Evolutionary conservation across 2,329 filamentous ascomycete species (phyloP), one percentile per base, ranked within the genome.

Genomic region (Claviceps sp.): DNA sequence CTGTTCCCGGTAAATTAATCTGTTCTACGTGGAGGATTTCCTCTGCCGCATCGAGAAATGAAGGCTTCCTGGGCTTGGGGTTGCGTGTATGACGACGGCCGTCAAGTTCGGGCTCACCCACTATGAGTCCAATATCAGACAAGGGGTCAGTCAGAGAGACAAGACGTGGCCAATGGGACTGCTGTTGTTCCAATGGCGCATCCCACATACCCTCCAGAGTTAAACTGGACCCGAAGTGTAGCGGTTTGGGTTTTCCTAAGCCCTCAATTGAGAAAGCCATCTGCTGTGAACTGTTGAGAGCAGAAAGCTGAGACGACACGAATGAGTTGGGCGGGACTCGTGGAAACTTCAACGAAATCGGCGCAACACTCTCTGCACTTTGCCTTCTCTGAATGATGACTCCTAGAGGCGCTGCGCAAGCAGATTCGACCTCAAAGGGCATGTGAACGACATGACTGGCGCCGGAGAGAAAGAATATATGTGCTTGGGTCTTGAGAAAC

Each of bases 351-450:
- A 83, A 67, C 22, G 78, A 74, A 22, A 78, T 69, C 5, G 78
- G 69, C 2, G 71, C 68, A 9, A 71, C 60, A 53, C 66, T 74
- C 53, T 79, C 75, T 9, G 70, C 64, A 53, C 73, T 75, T 43
- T 83, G 73, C 63, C 85, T 95, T 54, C 90, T 78, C 67, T 97
- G 91, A 52, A 98, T 80, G 20, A 98, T 77, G 48, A 97, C 76
- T 26, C 93, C 93, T 36, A 81, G 76, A 5, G 89, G 86, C 13
- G 87, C 86, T 38, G 91, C 82, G 65, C 90, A 88, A 34, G 87
- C 89, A 50, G 81, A 81, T 63, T 95, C 88, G 43, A 96, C 86
- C 68, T 97, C 90, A 62, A 98, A 98, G 1, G 91, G 91, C 62
- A 98, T 80, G 64, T 95, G 88, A 47, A 97, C 77, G 53, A 95